A percentile compares a stretch with the other conserved stretches of the same genome.
Evolutionary conservation across 768 basidiomycete genomes (phyloP).

Genomic region (Coprinellus micaceus): DNA sequence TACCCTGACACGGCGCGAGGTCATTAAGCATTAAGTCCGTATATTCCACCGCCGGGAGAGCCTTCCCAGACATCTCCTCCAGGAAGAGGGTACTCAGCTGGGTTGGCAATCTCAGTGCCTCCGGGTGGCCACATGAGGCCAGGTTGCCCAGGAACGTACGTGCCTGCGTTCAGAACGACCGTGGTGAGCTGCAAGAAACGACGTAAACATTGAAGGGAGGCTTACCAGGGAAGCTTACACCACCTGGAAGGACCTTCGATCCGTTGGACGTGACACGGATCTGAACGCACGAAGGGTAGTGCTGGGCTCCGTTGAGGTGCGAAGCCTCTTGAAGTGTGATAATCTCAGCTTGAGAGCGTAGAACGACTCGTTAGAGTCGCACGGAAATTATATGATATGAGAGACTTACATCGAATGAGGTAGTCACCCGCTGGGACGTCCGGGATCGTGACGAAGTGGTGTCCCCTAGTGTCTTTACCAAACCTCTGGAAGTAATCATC

Average conservation of each 20-base stretch:
- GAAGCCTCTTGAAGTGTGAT: conserved; percentile 17
- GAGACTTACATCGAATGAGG: conserved; percentile 2
- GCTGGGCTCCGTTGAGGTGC: conserved; percentile 35
- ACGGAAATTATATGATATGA: not conserved
- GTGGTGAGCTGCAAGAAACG: too few species aligned
- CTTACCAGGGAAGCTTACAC: conserved; percentile 15
- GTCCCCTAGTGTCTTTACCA: not conserved
- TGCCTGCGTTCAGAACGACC: not conserved
- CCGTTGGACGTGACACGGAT: conserved; percentile 26
- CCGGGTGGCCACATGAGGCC: conserved; percentile 15
- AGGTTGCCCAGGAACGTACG: conserved; percentile 12
- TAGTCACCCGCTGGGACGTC: conserved; percentile 9
- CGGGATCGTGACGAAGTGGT: conserved; percentile 7
- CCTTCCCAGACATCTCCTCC: conserved; percentile 17
- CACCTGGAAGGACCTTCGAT: conserved; percentile 11
- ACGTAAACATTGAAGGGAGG: not conserved
- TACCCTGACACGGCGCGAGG: too few species aligned
- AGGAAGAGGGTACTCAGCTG: conserved; percentile 12
- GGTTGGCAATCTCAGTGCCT: not conserved
- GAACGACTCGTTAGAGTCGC: too few species aligned
- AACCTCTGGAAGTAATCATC: not conserved
- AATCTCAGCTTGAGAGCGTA: conserved; percentile 18
- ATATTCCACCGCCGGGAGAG: conserved; percentile 12
- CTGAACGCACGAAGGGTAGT: conserved; percentile 42
- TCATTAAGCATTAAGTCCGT: not conserved